Conservation (phyloP, 192 early-diverging fungal species). For the Allomyces arbusculus region DNA sequence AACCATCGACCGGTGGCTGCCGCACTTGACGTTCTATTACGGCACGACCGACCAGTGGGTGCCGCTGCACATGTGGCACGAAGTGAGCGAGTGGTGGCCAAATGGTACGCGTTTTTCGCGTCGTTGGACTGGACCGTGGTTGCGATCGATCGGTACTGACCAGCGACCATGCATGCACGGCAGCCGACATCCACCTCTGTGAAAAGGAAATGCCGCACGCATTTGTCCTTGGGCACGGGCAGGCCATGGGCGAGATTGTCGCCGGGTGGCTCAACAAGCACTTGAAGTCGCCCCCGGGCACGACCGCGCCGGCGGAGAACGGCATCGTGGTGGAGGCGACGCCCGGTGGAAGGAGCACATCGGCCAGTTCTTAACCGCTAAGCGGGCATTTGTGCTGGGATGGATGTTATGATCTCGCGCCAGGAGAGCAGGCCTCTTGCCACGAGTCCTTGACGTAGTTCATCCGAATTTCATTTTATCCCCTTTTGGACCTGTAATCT, state of each 20-base stretch:
- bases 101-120: constrained; percentile 14
- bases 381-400: too few relatives aligned
- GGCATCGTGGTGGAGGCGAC: not conserved
- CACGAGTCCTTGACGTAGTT: too few relatives aligned
- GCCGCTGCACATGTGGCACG: constrained; percentile 39
- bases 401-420: too few relatives aligned
- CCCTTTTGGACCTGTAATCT: too few relatives aligned
- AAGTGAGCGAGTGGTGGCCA: constrained; percentile 44
- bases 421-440: too few relatives aligned
- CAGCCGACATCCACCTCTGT: constrained; percentile 29
- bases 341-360: too few relatives aligned
- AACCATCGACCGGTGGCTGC: constrained; percentile 27
- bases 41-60: constrained; percentile 56
- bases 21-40: constrained; percentile 62
- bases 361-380: too few relatives aligned
- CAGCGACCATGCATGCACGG: not conserved
- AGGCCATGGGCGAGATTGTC: constrained; percentile 11
- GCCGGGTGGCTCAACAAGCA: not conserved
- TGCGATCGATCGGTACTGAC: not conserved
- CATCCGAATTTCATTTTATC: too few relatives aligned
- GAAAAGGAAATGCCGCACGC: constrained; percentile 55
- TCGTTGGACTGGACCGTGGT: too few relatives aligned
- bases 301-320: not conserved
- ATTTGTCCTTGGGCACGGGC: constrained; percentile 45
- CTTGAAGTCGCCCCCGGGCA: not conserved